These are phyloP conservation scores for Phytophthora uliginosa DNA, from an alignment of 352 stramenopile genomes.

Conservation along the genomic window DNA sequence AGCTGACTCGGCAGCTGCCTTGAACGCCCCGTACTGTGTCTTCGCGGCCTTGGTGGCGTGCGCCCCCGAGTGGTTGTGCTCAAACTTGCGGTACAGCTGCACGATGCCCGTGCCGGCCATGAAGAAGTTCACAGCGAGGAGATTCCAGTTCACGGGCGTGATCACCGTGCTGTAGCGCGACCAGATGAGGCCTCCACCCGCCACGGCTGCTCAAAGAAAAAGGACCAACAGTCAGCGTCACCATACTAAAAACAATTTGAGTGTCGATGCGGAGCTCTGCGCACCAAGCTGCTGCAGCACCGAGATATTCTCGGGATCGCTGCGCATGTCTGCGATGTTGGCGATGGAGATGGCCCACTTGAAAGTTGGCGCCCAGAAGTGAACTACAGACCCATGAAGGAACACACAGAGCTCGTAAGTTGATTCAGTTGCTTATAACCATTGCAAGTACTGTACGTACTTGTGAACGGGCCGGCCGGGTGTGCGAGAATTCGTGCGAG, in stretches of 20 bases:
- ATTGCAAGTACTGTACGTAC: slow-evolving; percentile 35
- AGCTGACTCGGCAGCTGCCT: not conserved
- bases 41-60: slow-evolving; percentile 8
- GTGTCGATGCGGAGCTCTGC: not conserved
- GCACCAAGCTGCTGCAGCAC: slow-evolving; percentile 71
- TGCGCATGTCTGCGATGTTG: slow-evolving; percentile 90
- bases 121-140: slow-evolving; percentile 91
- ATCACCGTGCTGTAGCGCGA: slow-evolving; percentile 90
- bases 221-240: slow-evolving; percentile 1
- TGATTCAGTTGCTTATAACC: not conserved
- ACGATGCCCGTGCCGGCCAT: slow-evolving; percentile 84
- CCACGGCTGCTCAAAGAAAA: slow-evolving; percentile 51
- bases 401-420: not conserved
- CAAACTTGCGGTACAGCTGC: slow-evolving; percentile 87
- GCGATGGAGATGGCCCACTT: slow-evolving; percentile 92
- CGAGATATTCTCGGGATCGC: slow-evolving; percentile 85
- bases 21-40: slow-evolving; percentile 3
- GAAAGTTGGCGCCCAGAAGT: slow-evolving; percentile 92
- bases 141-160: slow-evolving; percentile 92
- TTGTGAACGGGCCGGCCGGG: slow-evolving; percentile 89
- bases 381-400: slow-evolving; percentile 44
- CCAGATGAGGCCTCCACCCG: slow-evolving; percentile 89
- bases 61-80: slow-evolving; percentile 37
- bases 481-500: slow-evolving; percentile 70
- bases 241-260: not conserved